Evolutionary conservation across 345 rosid genomes (phyloP).

Genomic region (Citrus glauca): DNA sequence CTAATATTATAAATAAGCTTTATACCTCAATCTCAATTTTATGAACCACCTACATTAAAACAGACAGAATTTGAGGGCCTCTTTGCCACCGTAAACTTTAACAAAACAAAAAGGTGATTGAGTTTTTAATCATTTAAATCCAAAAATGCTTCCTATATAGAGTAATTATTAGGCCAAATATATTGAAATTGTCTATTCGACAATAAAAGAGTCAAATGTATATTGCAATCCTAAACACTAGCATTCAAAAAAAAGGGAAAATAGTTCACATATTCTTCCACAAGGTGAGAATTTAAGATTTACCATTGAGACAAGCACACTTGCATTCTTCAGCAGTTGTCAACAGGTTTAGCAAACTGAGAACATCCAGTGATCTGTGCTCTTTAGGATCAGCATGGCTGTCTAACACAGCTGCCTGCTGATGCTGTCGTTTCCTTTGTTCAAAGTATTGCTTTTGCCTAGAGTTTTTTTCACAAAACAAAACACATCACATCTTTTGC

Average conservation of each 20-base stretch:
- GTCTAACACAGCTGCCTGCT: constrained; percentile 33
- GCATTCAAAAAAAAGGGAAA: neutral
- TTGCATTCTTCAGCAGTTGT: constrained; percentile 31
- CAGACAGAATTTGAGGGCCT: neutral
- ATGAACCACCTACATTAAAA: neutral
- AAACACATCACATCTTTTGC: neutral
- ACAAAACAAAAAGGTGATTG: neutral
- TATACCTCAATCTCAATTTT: neutral
- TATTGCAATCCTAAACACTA: neutral
- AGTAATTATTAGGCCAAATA: neutral
- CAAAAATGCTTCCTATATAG: neutral
- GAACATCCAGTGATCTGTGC: constrained; percentile 70
- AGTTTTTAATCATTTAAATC: neutral
- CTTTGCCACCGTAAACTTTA: neutral
- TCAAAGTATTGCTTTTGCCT: constrained; percentile 94
- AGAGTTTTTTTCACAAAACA: constrained; percentile 8
- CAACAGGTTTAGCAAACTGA: constrained; percentile 54
- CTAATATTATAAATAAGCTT: neutral
- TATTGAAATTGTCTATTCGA: neutral
- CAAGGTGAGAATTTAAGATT: neutral
- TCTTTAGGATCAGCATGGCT: constrained; percentile 32
- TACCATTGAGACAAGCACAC: constrained; percentile 33
- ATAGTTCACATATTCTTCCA: neutral
- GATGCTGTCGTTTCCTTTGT: constrained; percentile 65
- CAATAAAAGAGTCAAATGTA: neutral